Conservation (phyloP, 2,329 filamentous ascomycete species). For the Trichoderma sp. region DNA sequence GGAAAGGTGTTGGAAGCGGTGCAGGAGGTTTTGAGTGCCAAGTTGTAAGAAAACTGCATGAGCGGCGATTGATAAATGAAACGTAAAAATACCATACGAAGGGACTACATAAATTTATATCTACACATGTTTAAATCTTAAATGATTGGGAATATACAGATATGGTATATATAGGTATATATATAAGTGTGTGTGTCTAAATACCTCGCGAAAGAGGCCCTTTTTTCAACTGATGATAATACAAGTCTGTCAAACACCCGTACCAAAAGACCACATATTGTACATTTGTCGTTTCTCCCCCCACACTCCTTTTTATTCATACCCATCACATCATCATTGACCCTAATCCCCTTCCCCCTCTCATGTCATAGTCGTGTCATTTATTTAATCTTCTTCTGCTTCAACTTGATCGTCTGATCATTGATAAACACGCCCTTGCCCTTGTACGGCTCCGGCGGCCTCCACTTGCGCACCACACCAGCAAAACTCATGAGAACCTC, state of each 20-base stretch:
- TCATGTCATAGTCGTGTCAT: constrained; percentile 18
- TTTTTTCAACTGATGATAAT: constrained; percentile 28
- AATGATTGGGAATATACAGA: not conserved
- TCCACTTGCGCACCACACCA: constrained; percentile 83
- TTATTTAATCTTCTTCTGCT: constrained; percentile 96
- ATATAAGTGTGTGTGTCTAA: constrained; percentile 24
- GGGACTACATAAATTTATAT: not conserved
- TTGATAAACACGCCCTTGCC: constrained; percentile 99
- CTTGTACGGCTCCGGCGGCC: constrained; percentile 95
- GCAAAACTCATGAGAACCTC: constrained; percentile 89
- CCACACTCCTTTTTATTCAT: not conserved
- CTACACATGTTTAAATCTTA: not conserved
- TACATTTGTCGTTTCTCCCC: not conserved
- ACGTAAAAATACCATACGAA: not conserved
- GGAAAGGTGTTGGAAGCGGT: constrained; percentile 76
- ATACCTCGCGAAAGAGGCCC: constrained; percentile 18
- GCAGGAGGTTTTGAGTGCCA: constrained; percentile 67
- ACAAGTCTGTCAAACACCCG: constrained; percentile 34
- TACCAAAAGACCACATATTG: constrained; percentile 3
- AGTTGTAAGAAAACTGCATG: constrained; percentile 28
- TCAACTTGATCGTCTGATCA: constrained; percentile 95
- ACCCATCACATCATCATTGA: not conserved
- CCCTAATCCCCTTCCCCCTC: not conserved
- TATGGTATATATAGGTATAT: not conserved
- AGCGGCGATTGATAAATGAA: not conserved